These are phyloP conservation scores for Athelia sp. DNA, from an alignment of 1,284 basidiomycete species.

Conservation along the genomic window DNA sequence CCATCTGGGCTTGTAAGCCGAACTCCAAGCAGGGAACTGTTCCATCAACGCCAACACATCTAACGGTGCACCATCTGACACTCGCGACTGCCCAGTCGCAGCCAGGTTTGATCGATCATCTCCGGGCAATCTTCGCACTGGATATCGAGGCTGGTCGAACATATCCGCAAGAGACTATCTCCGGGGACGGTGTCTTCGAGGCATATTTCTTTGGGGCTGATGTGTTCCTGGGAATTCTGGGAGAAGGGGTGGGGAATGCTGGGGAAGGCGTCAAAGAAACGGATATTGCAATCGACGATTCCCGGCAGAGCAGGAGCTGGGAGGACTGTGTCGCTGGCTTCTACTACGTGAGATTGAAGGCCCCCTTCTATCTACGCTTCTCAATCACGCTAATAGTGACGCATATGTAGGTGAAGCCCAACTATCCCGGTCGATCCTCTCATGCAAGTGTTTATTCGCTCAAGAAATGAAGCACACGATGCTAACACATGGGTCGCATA, in stretches of 20 bases:
- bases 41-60: background rate
- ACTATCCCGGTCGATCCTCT: slow-evolving; percentile 89
- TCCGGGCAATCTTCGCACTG: slow-evolving; percentile 63
- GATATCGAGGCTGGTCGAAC: slow-evolving; percentile 76
- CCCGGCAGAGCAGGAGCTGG: slow-evolving; percentile 51
- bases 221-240: slow-evolving; percentile 67
- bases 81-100: slow-evolving; percentile 36
- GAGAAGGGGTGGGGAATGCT: slow-evolving; percentile 12
- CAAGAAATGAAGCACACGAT: background rate
- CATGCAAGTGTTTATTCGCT: slow-evolving; percentile 58
- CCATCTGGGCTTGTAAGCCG: background rate
- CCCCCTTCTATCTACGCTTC: background rate
- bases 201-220: slow-evolving; percentile 75
- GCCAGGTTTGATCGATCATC: slow-evolving; percentile 53
- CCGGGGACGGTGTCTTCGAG: slow-evolving; percentile 52
- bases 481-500: background rate
- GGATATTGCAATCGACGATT: slow-evolving; percentile 35
- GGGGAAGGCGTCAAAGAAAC: slow-evolving; percentile 23
- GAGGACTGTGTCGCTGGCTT: slow-evolving; percentile 70
- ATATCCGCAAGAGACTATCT: slow-evolving; percentile 76
- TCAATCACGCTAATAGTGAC: background rate
- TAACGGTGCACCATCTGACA: slow-evolving; percentile 62
- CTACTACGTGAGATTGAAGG: slow-evolving; percentile 63
- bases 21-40: background rate
- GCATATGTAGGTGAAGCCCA: slow-evolving; percentile 68